Evolutionary conservation across 1,139 yeast species (phyloP).

Genomic region (Yamadazyma dushanensis): DNA sequence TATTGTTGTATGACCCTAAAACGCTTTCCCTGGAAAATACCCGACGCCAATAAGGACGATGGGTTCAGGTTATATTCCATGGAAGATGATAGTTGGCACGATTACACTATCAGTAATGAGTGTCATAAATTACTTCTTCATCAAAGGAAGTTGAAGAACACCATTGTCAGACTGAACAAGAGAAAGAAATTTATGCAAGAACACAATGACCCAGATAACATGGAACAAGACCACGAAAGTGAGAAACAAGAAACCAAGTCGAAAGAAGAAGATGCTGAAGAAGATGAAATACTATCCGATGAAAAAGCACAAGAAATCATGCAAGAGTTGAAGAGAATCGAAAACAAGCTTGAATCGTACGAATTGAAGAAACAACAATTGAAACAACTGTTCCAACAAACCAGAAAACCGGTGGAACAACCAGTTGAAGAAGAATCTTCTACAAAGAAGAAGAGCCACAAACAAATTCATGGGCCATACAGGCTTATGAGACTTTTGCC

Average conservation of each 20-base stretch:
- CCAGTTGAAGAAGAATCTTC: slow-evolving; percentile 15
- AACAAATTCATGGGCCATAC: slow-evolving; percentile 77
- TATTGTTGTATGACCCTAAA: slow-evolving; percentile 95
- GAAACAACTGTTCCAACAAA: slow-evolving; percentile 33
- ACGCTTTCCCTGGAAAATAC: slow-evolving; percentile 97
- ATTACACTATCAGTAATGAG: slow-evolving; percentile 51
- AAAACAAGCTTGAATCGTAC: slow-evolving; percentile 37
- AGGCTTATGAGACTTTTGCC: slow-evolving; percentile 85
- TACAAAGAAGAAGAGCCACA: slow-evolving; percentile 35
- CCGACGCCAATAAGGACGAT: slow-evolving; percentile 75
- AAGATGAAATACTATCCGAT: slow-evolving; percentile 32
- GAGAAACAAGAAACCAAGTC: slow-evolving; percentile 8
- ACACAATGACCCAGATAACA: slow-evolving; percentile 8
- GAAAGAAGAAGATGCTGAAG: slow-evolving; percentile 10
- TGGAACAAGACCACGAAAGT: slow-evolving; percentile 14
- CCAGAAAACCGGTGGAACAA: slow-evolving; percentile 11
- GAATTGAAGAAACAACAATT: slow-evolving; percentile 37
- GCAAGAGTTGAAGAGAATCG: slow-evolving; percentile 37
- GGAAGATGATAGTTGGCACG: slow-evolving; percentile 54
- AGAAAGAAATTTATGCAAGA: slow-evolving; percentile 28
- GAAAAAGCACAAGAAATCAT: slow-evolving; percentile 35
- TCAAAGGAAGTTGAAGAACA: slow-evolving; percentile 46
- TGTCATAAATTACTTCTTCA: slow-evolving; percentile 48
- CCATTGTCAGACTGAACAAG: slow-evolving; percentile 45
- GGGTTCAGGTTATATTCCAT: slow-evolving; percentile 68